A percentile compares a stretch with the other conserved stretches of the same genome.
These are phyloP conservation scores for Ganoderma sp. DNA, from an alignment of 1,284 basidiomycete species.

Conservation along the genomic window DNA sequence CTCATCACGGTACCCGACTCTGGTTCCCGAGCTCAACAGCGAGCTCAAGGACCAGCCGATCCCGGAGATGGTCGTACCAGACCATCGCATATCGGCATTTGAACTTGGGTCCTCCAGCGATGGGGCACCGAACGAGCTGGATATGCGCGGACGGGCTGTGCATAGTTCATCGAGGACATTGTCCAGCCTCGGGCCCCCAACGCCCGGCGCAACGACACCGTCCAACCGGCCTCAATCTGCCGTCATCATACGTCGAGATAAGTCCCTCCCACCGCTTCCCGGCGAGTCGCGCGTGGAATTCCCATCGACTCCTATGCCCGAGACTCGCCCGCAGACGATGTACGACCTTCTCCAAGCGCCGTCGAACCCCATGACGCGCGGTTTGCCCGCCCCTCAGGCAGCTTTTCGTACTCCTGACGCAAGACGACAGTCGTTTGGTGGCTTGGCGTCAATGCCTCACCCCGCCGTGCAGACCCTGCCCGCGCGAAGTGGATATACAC, in stretches of 20 bases:
- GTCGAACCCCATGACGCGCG: constrained; percentile 47
- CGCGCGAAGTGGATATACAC: constrained; percentile 30
- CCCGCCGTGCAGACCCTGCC: constrained; percentile 56
- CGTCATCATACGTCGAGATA: constrained; percentile 60
- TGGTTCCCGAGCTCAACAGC: constrained; percentile 51
- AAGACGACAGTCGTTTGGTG: constrained; percentile 77
- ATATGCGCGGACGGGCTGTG: constrained; percentile 37
- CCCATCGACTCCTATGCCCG: constrained; percentile 45
- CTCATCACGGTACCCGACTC: constrained; percentile 65
- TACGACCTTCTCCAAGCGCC: constrained; percentile 58
- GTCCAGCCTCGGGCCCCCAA: constrained; percentile 40
- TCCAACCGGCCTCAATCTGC: constrained; percentile 43
- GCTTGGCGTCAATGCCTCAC: constrained; percentile 61
- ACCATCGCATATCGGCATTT: constrained; percentile 33
- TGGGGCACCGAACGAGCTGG: constrained; percentile 30
- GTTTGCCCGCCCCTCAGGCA: constrained; percentile 64
- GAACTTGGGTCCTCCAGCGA: constrained; percentile 29
- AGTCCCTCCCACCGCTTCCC: constrained; percentile 78
- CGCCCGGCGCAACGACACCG: constrained; percentile 40
- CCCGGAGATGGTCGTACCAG: constrained; percentile 31
- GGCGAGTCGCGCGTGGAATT: constrained; percentile 51
- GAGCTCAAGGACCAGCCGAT: constrained; percentile 48
- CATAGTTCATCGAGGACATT: constrained; percentile 39
- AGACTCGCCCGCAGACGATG: constrained; percentile 67
- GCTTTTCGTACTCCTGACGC: constrained; percentile 62